These are phyloP conservation scores for Encephalitozoon intestinalis DNA, from an alignment of 371 early-diverging fungal genomes.

Conservation along the genomic window DNA sequence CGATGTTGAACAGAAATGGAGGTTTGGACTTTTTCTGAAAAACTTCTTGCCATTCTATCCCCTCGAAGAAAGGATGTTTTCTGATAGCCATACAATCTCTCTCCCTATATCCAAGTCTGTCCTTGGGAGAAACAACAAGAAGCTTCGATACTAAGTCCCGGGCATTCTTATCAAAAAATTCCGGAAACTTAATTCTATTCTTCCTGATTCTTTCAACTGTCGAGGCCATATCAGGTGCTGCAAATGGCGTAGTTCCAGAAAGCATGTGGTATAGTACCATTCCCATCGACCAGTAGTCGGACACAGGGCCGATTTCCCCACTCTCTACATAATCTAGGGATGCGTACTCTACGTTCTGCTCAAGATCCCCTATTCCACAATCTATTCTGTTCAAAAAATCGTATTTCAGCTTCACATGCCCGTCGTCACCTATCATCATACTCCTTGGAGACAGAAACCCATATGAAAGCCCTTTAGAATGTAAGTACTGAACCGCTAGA, in stretches of 20 bases:
- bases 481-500: conserved; percentile 79
- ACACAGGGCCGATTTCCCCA: not conserved
- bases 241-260: conserved; percentile 48
- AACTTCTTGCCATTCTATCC: conserved; percentile 76
- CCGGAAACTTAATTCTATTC: conserved; percentile 73
- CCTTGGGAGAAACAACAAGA: conserved; percentile 73
- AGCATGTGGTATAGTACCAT: conserved; percentile 49
- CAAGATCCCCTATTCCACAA: conserved; percentile 3
- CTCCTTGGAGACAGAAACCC: conserved; percentile 81
- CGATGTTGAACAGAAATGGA: conserved; percentile 65
- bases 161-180: conserved; percentile 74
- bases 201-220: conserved; percentile 70
- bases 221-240: not conserved
- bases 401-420: conserved; percentile 52
- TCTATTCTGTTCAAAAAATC: conserved; percentile 45
- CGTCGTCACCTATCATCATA: conserved; percentile 41
- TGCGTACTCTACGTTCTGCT: conserved; percentile 40
- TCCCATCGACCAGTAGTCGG: conserved; percentile 56
- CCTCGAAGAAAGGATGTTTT: conserved; percentile 81
- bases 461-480: conserved; percentile 78
- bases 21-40: conserved; percentile 69
- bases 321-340: conserved; percentile 35
- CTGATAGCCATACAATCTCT: conserved; percentile 79
- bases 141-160: conserved; percentile 77
- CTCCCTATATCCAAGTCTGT: conserved; percentile 78